Percentiles rank a stretch among this genome's conserved stretches.
These are phyloP conservation scores for Naganishia cerealis DNA, from an alignment of 1,284 basidiomycete species.

Conservation along the genomic window DNA sequence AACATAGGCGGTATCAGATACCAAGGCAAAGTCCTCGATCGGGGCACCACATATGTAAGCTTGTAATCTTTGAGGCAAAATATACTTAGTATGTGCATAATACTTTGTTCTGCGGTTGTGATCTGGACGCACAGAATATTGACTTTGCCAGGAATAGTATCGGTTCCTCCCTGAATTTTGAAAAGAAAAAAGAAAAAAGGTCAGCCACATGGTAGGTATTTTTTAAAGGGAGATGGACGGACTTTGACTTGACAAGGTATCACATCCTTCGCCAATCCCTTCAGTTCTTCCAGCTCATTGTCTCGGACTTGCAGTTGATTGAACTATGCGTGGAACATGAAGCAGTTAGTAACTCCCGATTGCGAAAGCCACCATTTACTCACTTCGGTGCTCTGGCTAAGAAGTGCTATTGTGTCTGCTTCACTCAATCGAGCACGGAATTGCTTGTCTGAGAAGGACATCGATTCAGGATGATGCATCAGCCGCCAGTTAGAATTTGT, in stretches of 20 bases:
- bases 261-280: slow-evolving; percentile 64
- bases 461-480: slow-evolving; percentile 24
- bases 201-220: not conserved
- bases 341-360: not conserved
- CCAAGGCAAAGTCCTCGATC: slow-evolving; percentile 92
- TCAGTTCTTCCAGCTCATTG: slow-evolving; percentile 81
- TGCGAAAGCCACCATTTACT: slow-evolving; percentile 34
- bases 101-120: not conserved
- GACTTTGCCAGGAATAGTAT: slow-evolving; percentile 84
- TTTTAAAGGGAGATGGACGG: slow-evolving; percentile 15
- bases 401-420: slow-evolving; percentile 83
- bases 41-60: slow-evolving; percentile 77
- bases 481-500: not conserved
- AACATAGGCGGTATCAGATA: slow-evolving; percentile 91
- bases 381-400: slow-evolving; percentile 88
- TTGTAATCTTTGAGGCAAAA: slow-evolving; percentile 61
- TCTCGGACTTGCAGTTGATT: slow-evolving; percentile 93
- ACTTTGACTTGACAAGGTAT: slow-evolving; percentile 73
- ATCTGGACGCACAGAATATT: slow-evolving; percentile 67
- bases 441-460: slow-evolving; percentile 57
- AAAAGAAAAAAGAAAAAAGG: slow-evolving; percentile 25
- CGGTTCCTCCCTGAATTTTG: slow-evolving; percentile 64
- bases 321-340: slow-evolving; percentile 63
- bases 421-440: slow-evolving; percentile 87
- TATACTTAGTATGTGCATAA: not conserved